A percentile compares a stretch with the other conserved stretches of the same genome.
phyloP scores from a whole-genome alignment of 2,329 filamentous ascomycete genomes.

The Plectosphaerella plurivora region DNA sequence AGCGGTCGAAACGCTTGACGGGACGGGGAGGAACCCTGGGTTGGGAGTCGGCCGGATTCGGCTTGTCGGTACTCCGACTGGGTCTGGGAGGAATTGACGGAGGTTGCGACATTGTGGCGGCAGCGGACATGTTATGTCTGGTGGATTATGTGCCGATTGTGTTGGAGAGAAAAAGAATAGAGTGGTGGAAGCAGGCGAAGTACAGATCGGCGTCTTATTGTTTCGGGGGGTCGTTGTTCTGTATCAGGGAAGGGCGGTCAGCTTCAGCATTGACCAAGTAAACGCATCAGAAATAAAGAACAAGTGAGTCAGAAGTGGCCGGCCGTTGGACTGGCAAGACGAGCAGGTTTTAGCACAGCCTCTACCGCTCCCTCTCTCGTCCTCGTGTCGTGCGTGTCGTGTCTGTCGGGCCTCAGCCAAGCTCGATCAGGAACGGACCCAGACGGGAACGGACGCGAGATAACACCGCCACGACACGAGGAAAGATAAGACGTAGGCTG shows the following conservation, averaged over 20 bases:
- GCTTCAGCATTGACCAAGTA: too few species aligned
- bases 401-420: neutral
- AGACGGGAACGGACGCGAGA: neutral
- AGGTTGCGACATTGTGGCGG: conserved; percentile 37
- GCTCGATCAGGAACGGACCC: neutral
- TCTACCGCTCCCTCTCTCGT: too few species aligned
- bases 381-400: too few species aligned
- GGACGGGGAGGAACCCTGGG: conserved; percentile 81
- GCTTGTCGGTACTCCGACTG: conserved; percentile 42
- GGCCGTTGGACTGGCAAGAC: too few species aligned
- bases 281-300: neutral
- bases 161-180: neutral
- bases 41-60: conserved; percentile 29
- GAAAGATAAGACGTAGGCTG: neutral
- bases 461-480: neutral
- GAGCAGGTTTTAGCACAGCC: too few species aligned
- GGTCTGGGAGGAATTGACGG: conserved; percentile 57
- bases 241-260: conserved; percentile 5
- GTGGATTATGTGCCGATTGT: conserved; percentile 13
- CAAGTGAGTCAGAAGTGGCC: neutral
- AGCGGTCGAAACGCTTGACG: conserved; percentile 65
- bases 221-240: conserved; percentile 3
- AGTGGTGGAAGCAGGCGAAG: conserved; percentile 14
- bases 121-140: conserved; percentile 39
- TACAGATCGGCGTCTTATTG: neutral